A percentile compares a stretch with the other conserved stretches of the same genome.
Conservation (phyloP, 1,284 basidiomycete species). For the Cryptococcus sp. region DNA sequence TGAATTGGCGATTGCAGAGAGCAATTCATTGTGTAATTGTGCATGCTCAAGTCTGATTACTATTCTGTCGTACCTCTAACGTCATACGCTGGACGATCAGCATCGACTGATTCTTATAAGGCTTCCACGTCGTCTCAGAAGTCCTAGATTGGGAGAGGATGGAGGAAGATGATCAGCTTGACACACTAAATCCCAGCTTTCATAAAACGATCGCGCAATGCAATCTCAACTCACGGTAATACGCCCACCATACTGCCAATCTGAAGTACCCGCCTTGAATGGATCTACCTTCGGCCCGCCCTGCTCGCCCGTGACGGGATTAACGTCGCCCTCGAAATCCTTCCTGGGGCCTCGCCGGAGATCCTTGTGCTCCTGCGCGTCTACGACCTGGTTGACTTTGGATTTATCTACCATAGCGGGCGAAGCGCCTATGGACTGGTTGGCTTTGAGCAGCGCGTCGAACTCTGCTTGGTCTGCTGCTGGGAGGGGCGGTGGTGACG, state of each 20-base stretch:
- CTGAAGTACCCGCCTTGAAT: slow-evolving; percentile 50
- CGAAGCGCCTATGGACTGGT: slow-evolving; percentile 37
- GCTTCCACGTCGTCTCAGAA: neutral
- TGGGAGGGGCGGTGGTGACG: slow-evolving; percentile 51
- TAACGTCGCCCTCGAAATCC: slow-evolving; percentile 60
- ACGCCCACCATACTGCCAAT: slow-evolving; percentile 54
- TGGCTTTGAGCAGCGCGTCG: slow-evolving; percentile 48
- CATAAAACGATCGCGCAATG: no score
- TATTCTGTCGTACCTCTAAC: no score
- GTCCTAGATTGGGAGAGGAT: neutral
- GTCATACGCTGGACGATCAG: no score
- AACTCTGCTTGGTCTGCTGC: slow-evolving; percentile 53
- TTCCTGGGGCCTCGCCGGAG: slow-evolving; percentile 54
- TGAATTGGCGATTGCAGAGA: no score
- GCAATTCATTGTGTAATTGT: no score
- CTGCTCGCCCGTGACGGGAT: slow-evolving; percentile 60
- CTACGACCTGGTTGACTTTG: slow-evolving; percentile 26
- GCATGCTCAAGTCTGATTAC: no score
- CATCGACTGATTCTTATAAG: no score
- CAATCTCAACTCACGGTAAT: slow-evolving; percentile 48
- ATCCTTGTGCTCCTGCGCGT: slow-evolving; percentile 61
- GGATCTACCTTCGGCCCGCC: slow-evolving; percentile 63
- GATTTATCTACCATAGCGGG: slow-evolving; percentile 21
- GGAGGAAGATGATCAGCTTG: no score
- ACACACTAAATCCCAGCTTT: no score